phyloP scores from a whole-genome alignment of 1,284 basidiomycete genomes.

The Psilocybe mexicana region DNA sequence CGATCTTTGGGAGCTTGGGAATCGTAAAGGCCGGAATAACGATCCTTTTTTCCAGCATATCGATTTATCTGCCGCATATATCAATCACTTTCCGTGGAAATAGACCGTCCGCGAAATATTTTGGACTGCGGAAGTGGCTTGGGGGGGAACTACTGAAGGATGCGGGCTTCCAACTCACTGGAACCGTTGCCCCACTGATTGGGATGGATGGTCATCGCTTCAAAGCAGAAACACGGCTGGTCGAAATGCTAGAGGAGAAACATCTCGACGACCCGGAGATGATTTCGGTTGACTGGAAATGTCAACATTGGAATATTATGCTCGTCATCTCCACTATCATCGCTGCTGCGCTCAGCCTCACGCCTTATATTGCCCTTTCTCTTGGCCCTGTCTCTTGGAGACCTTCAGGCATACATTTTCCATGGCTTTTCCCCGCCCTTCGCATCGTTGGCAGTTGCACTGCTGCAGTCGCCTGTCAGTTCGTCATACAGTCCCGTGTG shows the following conservation, averaged over 20 bases:
- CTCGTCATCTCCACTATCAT: conserved; percentile 4
- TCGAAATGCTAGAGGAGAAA: conserved; percentile 8
- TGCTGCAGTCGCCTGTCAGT: conserved; percentile 1
- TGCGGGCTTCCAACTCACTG: too few species aligned
- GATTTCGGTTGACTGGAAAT: conserved; percentile 5
- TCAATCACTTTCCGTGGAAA: too few species aligned
- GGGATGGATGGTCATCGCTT: not conserved
- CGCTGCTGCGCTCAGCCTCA: not conserved
- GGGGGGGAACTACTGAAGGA: too few species aligned
- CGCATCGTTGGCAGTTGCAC: conserved; percentile 4
- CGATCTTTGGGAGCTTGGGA: too few species aligned
- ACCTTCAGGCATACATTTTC: not conserved
- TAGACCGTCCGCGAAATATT: too few species aligned
- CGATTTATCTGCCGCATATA: too few species aligned
- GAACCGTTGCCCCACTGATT: too few species aligned
- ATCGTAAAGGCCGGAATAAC: too few species aligned
- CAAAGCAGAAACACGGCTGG: conserved; percentile 10
- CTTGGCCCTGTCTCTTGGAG: not conserved
- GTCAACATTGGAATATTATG: conserved; percentile 8
- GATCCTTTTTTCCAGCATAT: too few species aligned
- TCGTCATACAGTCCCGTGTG: conserved; percentile 12
- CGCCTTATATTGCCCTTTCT: conserved; percentile 8
- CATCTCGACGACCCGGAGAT: conserved; percentile 14
- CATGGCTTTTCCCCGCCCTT: conserved; percentile 9
- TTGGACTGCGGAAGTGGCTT: too few species aligned